Percentiles rank a stretch among this genome's conserved stretches.
These are phyloP conservation scores for Berberis vulgaris DNA, from an alignment of 164 flowering plant genomes.

Conservation along the genomic window DNA sequence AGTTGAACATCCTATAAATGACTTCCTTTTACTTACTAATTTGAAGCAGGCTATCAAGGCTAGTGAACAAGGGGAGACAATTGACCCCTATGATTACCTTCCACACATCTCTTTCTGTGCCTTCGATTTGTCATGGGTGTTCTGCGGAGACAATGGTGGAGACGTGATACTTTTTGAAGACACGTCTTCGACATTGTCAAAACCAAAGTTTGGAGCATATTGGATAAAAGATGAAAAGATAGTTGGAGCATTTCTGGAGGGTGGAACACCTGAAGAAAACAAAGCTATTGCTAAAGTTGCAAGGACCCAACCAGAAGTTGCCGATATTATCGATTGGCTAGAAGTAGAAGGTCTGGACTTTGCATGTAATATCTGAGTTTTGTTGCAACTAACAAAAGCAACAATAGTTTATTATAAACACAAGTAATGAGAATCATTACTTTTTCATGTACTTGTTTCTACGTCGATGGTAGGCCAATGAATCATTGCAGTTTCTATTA, in stretches of 20 bases:
- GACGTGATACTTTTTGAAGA: slow-evolving; percentile 82
- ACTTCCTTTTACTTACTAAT: background rate
- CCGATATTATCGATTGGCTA: slow-evolving; percentile 37
- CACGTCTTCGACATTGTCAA: slow-evolving; percentile 45
- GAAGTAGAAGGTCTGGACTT: slow-evolving; percentile 47
- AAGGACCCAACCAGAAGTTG: slow-evolving; percentile 63
- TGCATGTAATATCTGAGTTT: slow-evolving; percentile 42
- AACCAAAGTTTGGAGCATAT: slow-evolving; percentile 81
- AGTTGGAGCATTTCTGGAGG: slow-evolving; percentile 38
- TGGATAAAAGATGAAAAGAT: slow-evolving; percentile 92
- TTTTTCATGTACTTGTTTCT: too few species aligned
- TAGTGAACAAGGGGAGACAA: slow-evolving; percentile 57
- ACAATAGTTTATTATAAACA: too few species aligned
- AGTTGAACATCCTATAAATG: too few species aligned
- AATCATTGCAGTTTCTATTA: too few species aligned
- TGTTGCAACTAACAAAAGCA: too few species aligned
- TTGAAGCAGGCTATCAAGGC: slow-evolving; percentile 73
- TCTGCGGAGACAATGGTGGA: slow-evolving; percentile 97
- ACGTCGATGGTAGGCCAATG: too few species aligned
- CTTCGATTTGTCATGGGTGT: slow-evolving; percentile 93
- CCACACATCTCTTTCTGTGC: slow-evolving; percentile 93
- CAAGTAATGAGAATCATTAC: too few species aligned
- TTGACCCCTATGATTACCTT: slow-evolving; percentile 86
- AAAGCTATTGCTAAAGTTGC: slow-evolving; percentile 93
- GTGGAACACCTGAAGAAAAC: slow-evolving; percentile 92